phyloP scores from a whole-genome alignment of 345 rosid genomes.

The Turritis glabra region DNA sequence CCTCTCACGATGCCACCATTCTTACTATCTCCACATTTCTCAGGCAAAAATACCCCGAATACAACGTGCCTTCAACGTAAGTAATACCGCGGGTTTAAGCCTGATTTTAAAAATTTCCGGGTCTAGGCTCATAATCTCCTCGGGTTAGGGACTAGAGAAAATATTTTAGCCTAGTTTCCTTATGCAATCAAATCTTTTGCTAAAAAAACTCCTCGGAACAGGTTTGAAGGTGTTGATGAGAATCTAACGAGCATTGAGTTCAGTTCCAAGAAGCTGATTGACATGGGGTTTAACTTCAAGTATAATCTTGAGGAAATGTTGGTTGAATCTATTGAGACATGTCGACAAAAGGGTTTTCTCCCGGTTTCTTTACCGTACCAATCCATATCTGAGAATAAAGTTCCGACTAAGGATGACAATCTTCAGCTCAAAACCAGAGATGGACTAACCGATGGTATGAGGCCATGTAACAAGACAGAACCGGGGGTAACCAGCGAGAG shows the following conservation, averaged over 20 bases:
- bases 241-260: slow-evolving; percentile 44
- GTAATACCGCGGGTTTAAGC: background rate
- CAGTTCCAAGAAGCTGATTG: slow-evolving; percentile 66
- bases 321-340: slow-evolving; percentile 66
- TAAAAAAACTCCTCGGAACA: slow-evolving; percentile 17
- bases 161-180: too few species aligned
- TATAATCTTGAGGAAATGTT: slow-evolving; percentile 79
- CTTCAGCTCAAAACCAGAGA: slow-evolving; percentile 2
- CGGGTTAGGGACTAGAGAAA: too few species aligned
- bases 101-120: too few species aligned
- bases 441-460: slow-evolving; percentile 18
- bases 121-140: too few species aligned
- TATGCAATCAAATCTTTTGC: too few species aligned
- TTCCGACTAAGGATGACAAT: background rate
- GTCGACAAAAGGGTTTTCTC: slow-evolving; percentile 66
- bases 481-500: slow-evolving; percentile 14
- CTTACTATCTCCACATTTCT: slow-evolving; percentile 56
- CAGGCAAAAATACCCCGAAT: slow-evolving; percentile 61
- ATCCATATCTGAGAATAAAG: slow-evolving; percentile 8
- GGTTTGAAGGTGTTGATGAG: slow-evolving; percentile 68
- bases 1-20: slow-evolving; percentile 63
- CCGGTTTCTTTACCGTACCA: slow-evolving; percentile 38
- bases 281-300: slow-evolving; percentile 73
- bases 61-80: slow-evolving; percentile 63
- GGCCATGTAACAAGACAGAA: slow-evolving; percentile 25